phyloP scores from a whole-genome alignment of 495 filamentous ascomycete species.

The Penicillium canescens region DNA sequence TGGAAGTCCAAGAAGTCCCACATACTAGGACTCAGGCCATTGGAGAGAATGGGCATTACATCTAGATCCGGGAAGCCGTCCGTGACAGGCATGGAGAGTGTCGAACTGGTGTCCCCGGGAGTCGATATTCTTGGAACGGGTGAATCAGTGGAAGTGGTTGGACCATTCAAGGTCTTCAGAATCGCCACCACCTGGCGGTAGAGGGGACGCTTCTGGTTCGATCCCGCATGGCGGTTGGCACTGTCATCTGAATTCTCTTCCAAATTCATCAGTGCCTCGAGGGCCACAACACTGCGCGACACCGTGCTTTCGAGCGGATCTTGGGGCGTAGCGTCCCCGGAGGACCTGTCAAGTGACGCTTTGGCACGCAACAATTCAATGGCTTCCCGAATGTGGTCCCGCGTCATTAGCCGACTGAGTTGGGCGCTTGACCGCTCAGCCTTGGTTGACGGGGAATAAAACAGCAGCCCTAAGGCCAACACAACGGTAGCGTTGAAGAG shows the following conservation, averaged over 20 bases:
- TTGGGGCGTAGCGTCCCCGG: not conserved
- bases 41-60: slow-evolving; percentile 11
- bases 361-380: slow-evolving; percentile 19
- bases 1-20: slow-evolving; percentile 10
- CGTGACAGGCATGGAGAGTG: not conserved
- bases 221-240: not conserved
- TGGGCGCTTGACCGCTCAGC: slow-evolving; percentile 11
- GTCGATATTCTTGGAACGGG: not conserved
- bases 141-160: not conserved
- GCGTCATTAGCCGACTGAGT: slow-evolving; percentile 23
- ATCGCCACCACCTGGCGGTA: not conserved
- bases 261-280: slow-evolving; percentile 27
- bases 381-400: slow-evolving; percentile 24
- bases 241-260: slow-evolving; percentile 13
- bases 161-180: not conserved
- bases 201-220: not conserved
- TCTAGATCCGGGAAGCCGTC: slow-evolving; percentile 4
- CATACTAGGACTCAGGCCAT: slow-evolving; percentile 1
- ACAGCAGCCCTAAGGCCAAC: slow-evolving; percentile 21
- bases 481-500: slow-evolving; percentile 25
- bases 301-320: not conserved
- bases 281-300: slow-evolving; percentile 13
- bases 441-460: slow-evolving; percentile 7
- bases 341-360: not conserved
- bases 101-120: not conserved